Evolutionary conservation across 805 yeast genomes (phyloP).

Genomic region (Torulaspora franciscae): DNA sequence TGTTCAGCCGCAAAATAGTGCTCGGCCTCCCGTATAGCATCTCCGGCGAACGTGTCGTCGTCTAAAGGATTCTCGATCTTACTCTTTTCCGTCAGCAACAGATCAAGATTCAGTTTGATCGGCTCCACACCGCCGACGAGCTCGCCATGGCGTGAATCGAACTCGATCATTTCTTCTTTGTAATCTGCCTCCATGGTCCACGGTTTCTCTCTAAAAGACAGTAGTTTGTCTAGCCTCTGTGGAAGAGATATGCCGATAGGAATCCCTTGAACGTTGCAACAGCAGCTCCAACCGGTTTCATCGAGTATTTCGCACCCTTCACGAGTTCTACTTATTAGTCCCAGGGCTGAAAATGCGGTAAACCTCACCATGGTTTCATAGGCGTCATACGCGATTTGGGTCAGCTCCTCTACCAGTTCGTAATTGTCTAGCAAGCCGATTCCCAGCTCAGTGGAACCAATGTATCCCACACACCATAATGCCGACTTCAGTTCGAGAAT

Average conservation of each 20-base stretch:
- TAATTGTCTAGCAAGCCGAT: constrained; percentile 52
- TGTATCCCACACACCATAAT: constrained; percentile 82
- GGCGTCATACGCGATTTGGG: constrained; percentile 45
- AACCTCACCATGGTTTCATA: constrained; percentile 62
- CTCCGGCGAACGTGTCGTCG: constrained; percentile 14
- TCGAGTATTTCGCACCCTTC: constrained; percentile 84
- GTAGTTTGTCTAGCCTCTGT: constrained; percentile 30
- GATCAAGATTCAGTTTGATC: constrained; percentile 23
- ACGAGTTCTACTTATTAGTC: constrained; percentile 62
- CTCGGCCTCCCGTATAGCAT: constrained; percentile 7
- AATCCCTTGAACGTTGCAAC: constrained; percentile 40
- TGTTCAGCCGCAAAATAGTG: constrained; percentile 11
- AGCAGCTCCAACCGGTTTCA: constrained; percentile 69
- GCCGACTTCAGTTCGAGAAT: constrained; percentile 60
- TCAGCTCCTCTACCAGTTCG: constrained; percentile 50
- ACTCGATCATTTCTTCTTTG: constrained; percentile 20
- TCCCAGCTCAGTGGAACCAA: constrained; percentile 70
- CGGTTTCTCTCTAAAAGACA: constrained; percentile 28
- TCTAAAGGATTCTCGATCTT: constrained; percentile 25
- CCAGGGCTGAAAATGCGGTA: constrained; percentile 71
- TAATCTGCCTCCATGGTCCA: constrained; percentile 20
- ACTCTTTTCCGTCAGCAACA: constrained; percentile 24
- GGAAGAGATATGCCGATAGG: constrained; percentile 45
- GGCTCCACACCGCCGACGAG: constrained; percentile 16
- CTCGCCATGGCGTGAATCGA: constrained; percentile 17